These are phyloP conservation scores for Oryza coarctata DNA, from an alignment of 176 grass and related monocot species.

Conservation along the genomic window DNA sequence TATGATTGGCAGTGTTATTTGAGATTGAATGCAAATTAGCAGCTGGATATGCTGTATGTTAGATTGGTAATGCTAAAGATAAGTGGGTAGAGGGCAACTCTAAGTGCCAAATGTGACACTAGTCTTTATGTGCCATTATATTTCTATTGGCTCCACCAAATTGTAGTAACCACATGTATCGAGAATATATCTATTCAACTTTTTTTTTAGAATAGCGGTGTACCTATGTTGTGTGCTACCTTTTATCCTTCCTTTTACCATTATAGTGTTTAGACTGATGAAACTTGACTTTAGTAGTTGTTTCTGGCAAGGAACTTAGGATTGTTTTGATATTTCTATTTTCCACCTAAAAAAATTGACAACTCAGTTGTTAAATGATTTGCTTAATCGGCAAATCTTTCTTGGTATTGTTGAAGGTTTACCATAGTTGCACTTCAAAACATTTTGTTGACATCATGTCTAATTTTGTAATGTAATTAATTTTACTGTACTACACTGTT, in stretches of 20 bases:
- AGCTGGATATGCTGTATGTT: not conserved
- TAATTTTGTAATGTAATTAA: not conserved
- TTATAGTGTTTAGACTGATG: not conserved
- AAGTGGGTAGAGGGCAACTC: not conserved
- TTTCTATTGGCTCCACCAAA: not conserved
- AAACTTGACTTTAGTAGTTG: not conserved
- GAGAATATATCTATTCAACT: not conserved
- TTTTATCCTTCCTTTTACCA: constrained; percentile 8
- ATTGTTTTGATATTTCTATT: not conserved
- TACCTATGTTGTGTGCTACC: not conserved
- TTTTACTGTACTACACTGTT: not conserved
- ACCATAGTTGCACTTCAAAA: not conserved
- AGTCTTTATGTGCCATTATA: not conserved
- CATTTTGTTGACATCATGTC: not conserved
- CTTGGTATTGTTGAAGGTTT: not conserved
- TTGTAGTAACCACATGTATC: not conserved
- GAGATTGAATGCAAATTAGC: not conserved
- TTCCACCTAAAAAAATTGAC: not conserved
- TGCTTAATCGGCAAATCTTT: not conserved
- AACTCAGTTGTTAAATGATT: not conserved
- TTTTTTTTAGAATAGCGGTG: not conserved
- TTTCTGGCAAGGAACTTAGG: not conserved
- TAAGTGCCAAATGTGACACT: not conserved
- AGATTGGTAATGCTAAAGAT: not conserved
- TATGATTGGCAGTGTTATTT: not conserved